Percentiles rank a stretch among this genome's conserved stretches.
Evolutionary conservation across 164 flowering plant species (phyloP).

Genomic region (Berberis vulgaris): DNA sequence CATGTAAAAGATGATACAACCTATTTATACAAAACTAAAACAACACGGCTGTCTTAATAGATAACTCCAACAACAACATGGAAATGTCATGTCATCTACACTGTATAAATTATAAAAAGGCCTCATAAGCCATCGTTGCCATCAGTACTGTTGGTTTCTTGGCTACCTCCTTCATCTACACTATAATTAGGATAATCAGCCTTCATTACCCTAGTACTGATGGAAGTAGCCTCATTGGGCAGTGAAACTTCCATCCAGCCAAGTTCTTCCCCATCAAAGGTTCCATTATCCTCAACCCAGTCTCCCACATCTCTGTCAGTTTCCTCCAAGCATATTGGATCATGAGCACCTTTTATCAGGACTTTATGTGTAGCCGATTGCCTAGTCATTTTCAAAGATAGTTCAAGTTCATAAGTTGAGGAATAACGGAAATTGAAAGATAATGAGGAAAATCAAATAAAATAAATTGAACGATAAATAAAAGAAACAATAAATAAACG

Average conservation of each 20-base stretch:
- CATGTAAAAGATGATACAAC: too few relatives aligned
- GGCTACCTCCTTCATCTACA: constrained; percentile 8
- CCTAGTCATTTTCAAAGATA: constrained; percentile 12
- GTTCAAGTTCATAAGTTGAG: neutral
- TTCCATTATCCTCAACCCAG: constrained; percentile 22
- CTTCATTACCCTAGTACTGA: constrained; percentile 6
- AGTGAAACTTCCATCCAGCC: constrained; percentile 17
- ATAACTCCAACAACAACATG: too few relatives aligned
- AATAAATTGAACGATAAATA: too few relatives aligned
- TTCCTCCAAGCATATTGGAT: constrained; percentile 26
- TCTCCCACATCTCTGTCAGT: constrained; percentile 16
- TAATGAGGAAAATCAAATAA: too few relatives aligned
- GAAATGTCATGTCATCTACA: too few relatives aligned
- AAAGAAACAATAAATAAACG: too few relatives aligned
- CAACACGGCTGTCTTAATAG: too few relatives aligned
- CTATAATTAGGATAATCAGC: constrained; percentile 6
- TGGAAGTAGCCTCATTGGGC: constrained; percentile 9
- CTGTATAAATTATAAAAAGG: neutral
- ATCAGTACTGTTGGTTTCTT: constrained; percentile 8
- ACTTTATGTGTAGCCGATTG: constrained; percentile 11
- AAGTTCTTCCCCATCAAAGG: constrained; percentile 10
- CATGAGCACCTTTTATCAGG: constrained; percentile 6
- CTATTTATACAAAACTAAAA: too few relatives aligned
- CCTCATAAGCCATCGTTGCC: neutral
- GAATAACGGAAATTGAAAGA: neutral